Evolutionary conservation across 1,139 yeast species (phyloP).

Genomic region (Hansenula sp.): DNA sequence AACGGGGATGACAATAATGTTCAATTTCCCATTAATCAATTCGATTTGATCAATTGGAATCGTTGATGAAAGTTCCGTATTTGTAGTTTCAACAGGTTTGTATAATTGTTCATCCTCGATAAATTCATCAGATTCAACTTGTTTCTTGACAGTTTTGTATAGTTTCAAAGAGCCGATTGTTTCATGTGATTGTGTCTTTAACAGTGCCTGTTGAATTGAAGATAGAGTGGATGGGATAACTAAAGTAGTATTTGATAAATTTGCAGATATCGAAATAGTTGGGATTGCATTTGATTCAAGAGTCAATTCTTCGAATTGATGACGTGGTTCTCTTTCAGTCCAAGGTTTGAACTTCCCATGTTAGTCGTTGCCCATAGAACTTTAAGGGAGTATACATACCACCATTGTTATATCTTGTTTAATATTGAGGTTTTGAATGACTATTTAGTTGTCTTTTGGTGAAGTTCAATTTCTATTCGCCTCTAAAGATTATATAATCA

Average conservation of each 20-base stretch:
- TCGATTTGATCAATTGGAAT: slow-evolving; percentile 1
- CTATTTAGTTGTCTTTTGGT: too few relatives aligned
- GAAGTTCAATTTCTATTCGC: neutral
- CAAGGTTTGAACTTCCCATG: slow-evolving; percentile 43
- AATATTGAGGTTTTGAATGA: neutral
- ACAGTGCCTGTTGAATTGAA: slow-evolving; percentile 12
- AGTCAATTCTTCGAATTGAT: slow-evolving; percentile 34
- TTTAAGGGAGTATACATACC: too few relatives aligned
- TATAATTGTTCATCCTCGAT: slow-evolving; percentile 58
- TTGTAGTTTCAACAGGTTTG: slow-evolving; percentile 25
- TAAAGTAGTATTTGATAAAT: slow-evolving; percentile 4
- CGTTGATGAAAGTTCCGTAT: slow-evolving; percentile 22
- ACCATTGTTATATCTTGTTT: slow-evolving; percentile 1
- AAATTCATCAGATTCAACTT: slow-evolving; percentile 30
- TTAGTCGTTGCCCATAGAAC: too few relatives aligned
- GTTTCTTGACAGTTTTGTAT: neutral
- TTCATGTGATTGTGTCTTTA: neutral
- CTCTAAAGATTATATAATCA: too few relatives aligned
- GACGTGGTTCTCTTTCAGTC: slow-evolving; percentile 45
- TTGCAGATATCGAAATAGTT: neutral
- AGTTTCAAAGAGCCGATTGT: neutral
- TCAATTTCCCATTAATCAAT: slow-evolving; percentile 17
- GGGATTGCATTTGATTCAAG: slow-evolving; percentile 4
- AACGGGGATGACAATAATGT: slow-evolving; percentile 12
- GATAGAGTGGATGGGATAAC: slow-evolving; percentile 12